Evolutionary conservation across 83 land plant species (phyloP), one percentile per base, ranked within the genome.

Genomic region (Thuja plicata): DNA sequence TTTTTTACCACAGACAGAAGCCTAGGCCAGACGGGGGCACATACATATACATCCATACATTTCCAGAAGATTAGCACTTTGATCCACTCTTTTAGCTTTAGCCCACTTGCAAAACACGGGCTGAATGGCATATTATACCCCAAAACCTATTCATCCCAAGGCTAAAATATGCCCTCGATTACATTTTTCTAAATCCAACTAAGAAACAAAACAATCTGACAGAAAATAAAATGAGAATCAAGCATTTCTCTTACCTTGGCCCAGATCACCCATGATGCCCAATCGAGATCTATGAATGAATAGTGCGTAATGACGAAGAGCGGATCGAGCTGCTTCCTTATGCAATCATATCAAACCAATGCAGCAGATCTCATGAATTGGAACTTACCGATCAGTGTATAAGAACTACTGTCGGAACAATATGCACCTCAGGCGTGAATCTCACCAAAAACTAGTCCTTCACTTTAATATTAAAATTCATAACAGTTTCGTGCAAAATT

Each of bases 191-290:
- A 66, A 21, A 41, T 21, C 41, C 40, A 17, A 40, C 19, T 9
- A 16, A 37, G 27, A 43, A 80, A 80, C 8, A 27, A 16, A 41
- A 8, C 48, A 80, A 27, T 5, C 7, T 1, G 40, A 79, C 19
- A 79, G 15, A 50, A 50, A 79, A 79, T 6, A 79, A 79, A 41
- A 38, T 40, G 27, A 19, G 83, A 46, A 40, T 38, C 45, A 7
- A 24, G 48, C 83, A 80, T 40, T 40, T 43, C 19, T 41, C 54
- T 83, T 83, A 83, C 85, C 85, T 83, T 83, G 85, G 11, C 85
- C 85, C 32, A 83, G 55, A 27, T 83, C 85, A 34, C 85, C 85
- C 85, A 83, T 83, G 85, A 83, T 83, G 55, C 55, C 50, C 55
- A n/a, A 46, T 27, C 27, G 34, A 83, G 54, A 83, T 45, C 32